Evolutionary conservation across 2,329 filamentous ascomycete genomes (phyloP).

Genomic region (Fulvia fulva): DNA sequence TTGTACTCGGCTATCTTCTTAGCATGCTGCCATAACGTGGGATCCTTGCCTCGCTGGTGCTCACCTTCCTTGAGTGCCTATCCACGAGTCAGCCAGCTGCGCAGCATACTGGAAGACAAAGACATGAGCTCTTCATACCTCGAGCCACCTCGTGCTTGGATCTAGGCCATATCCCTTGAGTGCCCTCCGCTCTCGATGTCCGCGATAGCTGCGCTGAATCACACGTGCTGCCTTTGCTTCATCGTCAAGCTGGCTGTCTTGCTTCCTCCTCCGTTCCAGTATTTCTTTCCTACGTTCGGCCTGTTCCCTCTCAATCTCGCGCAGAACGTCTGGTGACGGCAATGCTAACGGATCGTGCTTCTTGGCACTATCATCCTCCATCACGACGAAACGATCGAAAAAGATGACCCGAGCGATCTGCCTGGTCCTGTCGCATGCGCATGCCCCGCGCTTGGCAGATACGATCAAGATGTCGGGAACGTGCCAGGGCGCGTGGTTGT

Average conservation of each 20-base stretch:
- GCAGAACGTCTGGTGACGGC: slow-evolving; percentile 31
- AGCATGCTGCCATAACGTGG: slow-evolving; percentile 20
- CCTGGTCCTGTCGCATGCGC: not conserved
- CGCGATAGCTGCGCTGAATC: slow-evolving; percentile 64
- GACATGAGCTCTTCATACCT: slow-evolving; percentile 45
- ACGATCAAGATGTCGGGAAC: not conserved
- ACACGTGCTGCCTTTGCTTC: slow-evolving; percentile 28
- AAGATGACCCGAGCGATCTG: not conserved
- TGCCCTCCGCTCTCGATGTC: slow-evolving; percentile 69
- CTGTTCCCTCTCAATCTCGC: slow-evolving; percentile 34
- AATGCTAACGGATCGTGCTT: slow-evolving; percentile 22
- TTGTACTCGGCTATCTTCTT: slow-evolving; percentile 49
- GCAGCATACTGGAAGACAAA: not conserved
- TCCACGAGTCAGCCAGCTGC: slow-evolving; percentile 14
- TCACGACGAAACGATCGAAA: not conserved
- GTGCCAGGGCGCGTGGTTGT: not conserved
- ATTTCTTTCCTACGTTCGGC: slow-evolving; percentile 29
- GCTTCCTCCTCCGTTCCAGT: slow-evolving; percentile 13
- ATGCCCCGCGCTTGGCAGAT: slow-evolving; percentile 1
- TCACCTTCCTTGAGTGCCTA: slow-evolving; percentile 35
- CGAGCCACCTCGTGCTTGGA: slow-evolving; percentile 66
- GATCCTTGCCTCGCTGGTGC: not conserved
- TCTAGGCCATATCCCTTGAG: slow-evolving; percentile 65
- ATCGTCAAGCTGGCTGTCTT: slow-evolving; percentile 10
- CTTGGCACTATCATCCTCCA: not conserved